Evolutionary conservation across 1,139 yeast species (phyloP), one percentile per base, ranked within the genome.

Genomic region (Casaregolazyma lundiana): DNA sequence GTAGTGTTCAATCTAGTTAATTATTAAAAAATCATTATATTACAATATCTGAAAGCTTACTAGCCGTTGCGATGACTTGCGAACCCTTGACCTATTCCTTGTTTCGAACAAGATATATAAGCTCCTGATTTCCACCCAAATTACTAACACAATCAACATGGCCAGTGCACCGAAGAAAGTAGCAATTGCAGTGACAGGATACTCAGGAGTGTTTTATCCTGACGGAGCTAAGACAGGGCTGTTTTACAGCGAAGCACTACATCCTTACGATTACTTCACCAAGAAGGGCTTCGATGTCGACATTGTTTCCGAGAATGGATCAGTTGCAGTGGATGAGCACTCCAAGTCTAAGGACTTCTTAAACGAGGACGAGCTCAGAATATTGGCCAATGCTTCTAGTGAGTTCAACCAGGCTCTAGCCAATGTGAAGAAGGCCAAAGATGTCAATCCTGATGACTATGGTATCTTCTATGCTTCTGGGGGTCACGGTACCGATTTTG

Each of bases 401-500:
- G 71, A 65, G 4, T 72, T 73, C 61, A 66, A 65, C 54, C 51
- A 61, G 24, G 67, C 65, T 47, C 72, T 47, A 19, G 59, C 62
- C 39, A 53, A 62, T 8, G 50, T 51, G 47, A 50, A 50, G 42
- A 55, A 55, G 47, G 56, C 60, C 2, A 44, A 55, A n/a, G 57
- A 51, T 5, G 35, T 58, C 30, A 43, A 56, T 47, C 64, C 80
- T 6, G 60, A 62, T n/a, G 78, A 78, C 38, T 80, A 71, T 61
- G 69, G 68, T 39, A 68, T 78, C 48, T 71, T 80, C 61, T 80
- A 69, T 57, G 83, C 81, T 43, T 76, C 83, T 45, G 87, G 79
- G 45, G 86, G 86, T 30, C 87, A 81, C 56, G 86, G 76, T 19
- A 68, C 82, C n/a, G 58, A 74, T 41, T 76, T 71, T 55, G 86